Conservation (phyloP, 345 rosid species). For the Brassica nigra region DNA sequence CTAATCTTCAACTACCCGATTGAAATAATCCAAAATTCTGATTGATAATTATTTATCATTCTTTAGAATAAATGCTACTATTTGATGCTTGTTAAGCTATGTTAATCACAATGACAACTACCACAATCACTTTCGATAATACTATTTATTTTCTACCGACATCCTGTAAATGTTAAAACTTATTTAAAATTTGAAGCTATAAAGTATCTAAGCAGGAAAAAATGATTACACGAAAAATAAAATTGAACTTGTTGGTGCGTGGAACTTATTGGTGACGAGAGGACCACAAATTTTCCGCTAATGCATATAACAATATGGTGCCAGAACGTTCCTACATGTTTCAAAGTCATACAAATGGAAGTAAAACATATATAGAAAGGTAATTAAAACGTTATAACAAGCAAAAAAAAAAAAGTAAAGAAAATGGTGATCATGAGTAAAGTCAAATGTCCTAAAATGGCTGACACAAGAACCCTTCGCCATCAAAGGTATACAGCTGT, state of each 20-base stretch:
- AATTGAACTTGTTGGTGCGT: constrained; percentile 16
- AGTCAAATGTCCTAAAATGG: constrained; percentile 38
- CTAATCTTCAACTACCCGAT: constrained; percentile 42
- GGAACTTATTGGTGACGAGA: constrained; percentile 9
- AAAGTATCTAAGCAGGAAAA: constrained; percentile 15
- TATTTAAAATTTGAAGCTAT: constrained; percentile 9
- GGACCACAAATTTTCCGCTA: constrained; percentile 30
- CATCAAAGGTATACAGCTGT: constrained; percentile 38
- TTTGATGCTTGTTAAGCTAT: constrained; percentile 37
- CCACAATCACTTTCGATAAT: constrained; percentile 21
- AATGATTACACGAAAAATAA: constrained; percentile 7
- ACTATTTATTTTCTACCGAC: constrained; percentile 22
- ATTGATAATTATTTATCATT: background rate
- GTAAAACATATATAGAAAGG: constrained; percentile 16
- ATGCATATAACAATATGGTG: constrained; percentile 31
- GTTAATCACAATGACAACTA: constrained; percentile 39
- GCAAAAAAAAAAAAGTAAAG: background rate
- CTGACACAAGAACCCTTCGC: constrained; percentile 25
- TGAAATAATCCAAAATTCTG: constrained; percentile 29
- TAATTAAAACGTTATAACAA: constrained; percentile 12
- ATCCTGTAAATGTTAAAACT: constrained; percentile 12
- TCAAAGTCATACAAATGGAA: constrained; percentile 18
- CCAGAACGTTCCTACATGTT: constrained; percentile 31
- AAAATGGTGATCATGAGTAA: constrained; percentile 19
- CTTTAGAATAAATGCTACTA: constrained; percentile 11